Base-by-base conservation (phyloP, 345 rosid genomes). In the Abelmoschus esculentus region DNA sequence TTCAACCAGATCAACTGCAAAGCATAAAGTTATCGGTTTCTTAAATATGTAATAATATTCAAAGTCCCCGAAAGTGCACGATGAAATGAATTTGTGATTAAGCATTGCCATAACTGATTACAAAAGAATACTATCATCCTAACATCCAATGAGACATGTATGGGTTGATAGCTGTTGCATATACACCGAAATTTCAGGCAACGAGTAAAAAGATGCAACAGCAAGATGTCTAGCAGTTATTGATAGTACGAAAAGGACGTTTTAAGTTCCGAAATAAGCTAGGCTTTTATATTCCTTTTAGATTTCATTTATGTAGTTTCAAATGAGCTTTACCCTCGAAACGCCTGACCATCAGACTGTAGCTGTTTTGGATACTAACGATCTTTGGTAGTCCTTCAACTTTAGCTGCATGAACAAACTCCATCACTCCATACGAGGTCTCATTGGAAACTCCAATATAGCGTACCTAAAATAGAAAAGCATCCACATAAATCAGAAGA, bases 381-480 rank as follows among this genome's bases (percentile, higher is more conserved):
- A 93, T 93, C 86, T 93, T 90, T 47, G 96, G 92, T 31, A 93
- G 80, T 66, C 92, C 98, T 77, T 84, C 90, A 18, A 78, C 81
- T 87, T 85, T 83, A 62, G 96, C 87, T 11, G 97, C 86, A 77
- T 84, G 86, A 70, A 89, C 89, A 77, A 93, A 90, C 86, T 89
- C 97, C 98, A 90, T 93, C 31, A 93, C 92, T 72, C 98, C 98
- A 73, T 80, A 93, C 29, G 98, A 86, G 58, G 93, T 85, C 85
- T 93, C 97, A 67, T 89, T 90, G 29, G 98, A 90, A 77, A 93
- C 89, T 70, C 97, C 98, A 4, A 93, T 82, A 47, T 89, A 87
- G 55, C 97, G 91, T 52, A 93, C 82, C 98, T 93, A 76, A 67
- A 73, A 54, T 50, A 31, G n/a, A 74, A 52, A 66, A 64, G 26